Conservation (phyloP, 2,329 filamentous ascomycete species). For the Sarocladium kiliense region DNA sequence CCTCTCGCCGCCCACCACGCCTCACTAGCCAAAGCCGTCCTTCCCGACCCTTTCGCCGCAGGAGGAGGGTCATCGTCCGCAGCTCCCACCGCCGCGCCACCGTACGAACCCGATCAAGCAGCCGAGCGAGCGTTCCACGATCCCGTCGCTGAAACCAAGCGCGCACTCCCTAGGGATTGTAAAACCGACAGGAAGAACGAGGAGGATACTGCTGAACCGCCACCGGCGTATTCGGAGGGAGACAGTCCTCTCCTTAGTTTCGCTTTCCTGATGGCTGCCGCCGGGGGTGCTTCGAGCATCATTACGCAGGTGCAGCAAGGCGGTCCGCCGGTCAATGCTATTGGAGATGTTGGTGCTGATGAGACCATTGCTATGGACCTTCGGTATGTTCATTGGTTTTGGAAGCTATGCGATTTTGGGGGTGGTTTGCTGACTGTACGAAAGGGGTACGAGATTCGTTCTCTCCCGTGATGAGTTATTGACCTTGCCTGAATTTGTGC, state of each 20-base stretch:
- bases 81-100: constrained; percentile 52
- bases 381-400: constrained; percentile 62
- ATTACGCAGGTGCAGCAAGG: constrained; percentile 98
- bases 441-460: constrained; percentile 85
- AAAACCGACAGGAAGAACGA: constrained; percentile 61
- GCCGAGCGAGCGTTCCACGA: constrained; percentile 39
- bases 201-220: constrained; percentile 81
- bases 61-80: constrained; percentile 28
- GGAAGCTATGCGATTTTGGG: background rate
- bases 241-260: constrained; percentile 89
- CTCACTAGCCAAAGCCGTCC: background rate
- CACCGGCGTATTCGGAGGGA: constrained; percentile 93
- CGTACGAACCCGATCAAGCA: constrained; percentile 29
- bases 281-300: constrained; percentile 95
- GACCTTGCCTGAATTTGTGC: constrained; percentile 93
- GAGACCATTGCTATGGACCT: constrained; percentile 94
- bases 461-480: constrained; percentile 91
- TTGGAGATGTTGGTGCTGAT: constrained; percentile 84
- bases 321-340: constrained; percentile 79
- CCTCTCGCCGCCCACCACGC: constrained; percentile 16
- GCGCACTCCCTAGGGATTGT: constrained; percentile 73
- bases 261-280: constrained; percentile 95
- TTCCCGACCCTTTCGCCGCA: constrained; percentile 16
- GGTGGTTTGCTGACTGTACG: constrained; percentile 19
- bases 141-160: constrained; percentile 70